A percentile compares a stretch with the other conserved stretches of the same genome.
Evolutionary conservation across 768 basidiomycete species (phyloP).

Genomic region (Xerocomellus amylosporus): DNA sequence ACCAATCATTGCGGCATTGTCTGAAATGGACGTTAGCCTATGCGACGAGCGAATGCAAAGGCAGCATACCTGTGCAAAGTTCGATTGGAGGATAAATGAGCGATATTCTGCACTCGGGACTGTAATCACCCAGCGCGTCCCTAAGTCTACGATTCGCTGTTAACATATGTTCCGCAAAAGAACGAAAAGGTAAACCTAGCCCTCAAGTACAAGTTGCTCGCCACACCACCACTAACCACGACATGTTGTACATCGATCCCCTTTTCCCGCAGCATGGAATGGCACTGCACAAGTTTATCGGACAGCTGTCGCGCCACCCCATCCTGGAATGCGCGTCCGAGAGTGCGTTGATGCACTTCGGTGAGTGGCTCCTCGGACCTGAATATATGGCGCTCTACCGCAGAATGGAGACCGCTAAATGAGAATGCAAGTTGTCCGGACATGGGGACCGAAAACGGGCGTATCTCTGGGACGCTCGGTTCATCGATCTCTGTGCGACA

Average conservation of each 20-base stretch:
- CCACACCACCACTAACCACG: conserved; percentile 91
- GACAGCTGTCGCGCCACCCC: conserved; percentile 72
- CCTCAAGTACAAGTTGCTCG: conserved; percentile 75
- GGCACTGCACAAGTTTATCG: conserved; percentile 54
- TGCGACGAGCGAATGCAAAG: no score
- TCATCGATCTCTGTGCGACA: conserved; percentile 38
- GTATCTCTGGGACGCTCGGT: conserved; percentile 28
- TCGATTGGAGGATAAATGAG: conserved; percentile 70
- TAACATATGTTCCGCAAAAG: no score
- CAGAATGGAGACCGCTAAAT: conserved; percentile 72
- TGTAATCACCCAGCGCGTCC: conserved; percentile 25
- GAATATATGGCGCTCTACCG: conserved; percentile 57
- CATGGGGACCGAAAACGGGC: conserved; percentile 48
- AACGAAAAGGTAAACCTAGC: conserved; percentile 19
- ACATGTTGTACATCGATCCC: conserved; percentile 53
- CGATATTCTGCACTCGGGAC: conserved; percentile 35
- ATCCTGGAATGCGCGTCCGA: conserved; percentile 73
- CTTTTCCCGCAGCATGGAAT: conserved; percentile 42
- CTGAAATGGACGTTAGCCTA: conserved; percentile 37
- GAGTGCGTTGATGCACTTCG: conserved; percentile 33
- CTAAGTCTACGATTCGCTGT: conserved; percentile 23
- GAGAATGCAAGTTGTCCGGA: conserved; percentile 66
- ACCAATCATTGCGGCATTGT: conserved; percentile 96
- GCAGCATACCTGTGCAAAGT: conserved; percentile 72
- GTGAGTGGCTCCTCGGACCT: conserved; percentile 33